These are phyloP conservation scores for Umbelopsis isabellina DNA, from an alignment of 192 early-diverging fungal genomes.

Conservation along the genomic window DNA sequence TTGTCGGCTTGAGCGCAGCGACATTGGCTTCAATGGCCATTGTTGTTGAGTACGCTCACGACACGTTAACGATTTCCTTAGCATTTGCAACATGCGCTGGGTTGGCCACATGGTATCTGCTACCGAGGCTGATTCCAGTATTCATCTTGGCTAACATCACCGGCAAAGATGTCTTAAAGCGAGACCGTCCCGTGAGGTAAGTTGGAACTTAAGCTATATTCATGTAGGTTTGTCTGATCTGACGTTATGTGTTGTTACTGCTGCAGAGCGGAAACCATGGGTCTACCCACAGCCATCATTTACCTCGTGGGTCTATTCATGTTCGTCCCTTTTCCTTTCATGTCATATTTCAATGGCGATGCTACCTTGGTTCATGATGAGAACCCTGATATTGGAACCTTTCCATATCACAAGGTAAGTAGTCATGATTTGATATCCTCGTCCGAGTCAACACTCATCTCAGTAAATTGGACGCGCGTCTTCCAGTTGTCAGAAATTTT, in stretches of 20 bases:
- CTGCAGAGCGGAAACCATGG: conserved; percentile 91
- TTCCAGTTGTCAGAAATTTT: conserved; percentile 86
- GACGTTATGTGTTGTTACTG: background rate
- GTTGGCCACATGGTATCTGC: conserved; percentile 69
- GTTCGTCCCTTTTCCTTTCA: conserved; percentile 95
- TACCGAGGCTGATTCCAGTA: conserved; percentile 63
- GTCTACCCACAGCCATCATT: conserved; percentile 83
- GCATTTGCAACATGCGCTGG: conserved; percentile 73
- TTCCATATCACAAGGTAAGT: conserved; percentile 74
- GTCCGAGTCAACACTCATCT: background rate
- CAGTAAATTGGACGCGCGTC: background rate
- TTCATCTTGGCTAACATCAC: conserved; percentile 80
- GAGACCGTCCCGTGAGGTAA: conserved; percentile 73
- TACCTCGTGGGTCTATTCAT: conserved; percentile 88
- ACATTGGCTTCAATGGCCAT: conserved; percentile 47
- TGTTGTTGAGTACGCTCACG: conserved; percentile 63
- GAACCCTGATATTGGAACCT: conserved; percentile 49
- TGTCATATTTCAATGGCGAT: conserved; percentile 70
- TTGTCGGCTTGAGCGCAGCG: conserved; percentile 26
- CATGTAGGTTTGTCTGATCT: background rate
- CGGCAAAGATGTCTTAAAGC: conserved; percentile 85
- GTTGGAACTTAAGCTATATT: conserved; percentile 11
- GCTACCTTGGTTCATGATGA: conserved; percentile 41
- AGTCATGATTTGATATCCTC: background rate
- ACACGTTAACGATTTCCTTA: conserved; percentile 73